Conservation (phyloP, 495 filamentous ascomycete species). For the Trichoderma parareesei region DNA sequence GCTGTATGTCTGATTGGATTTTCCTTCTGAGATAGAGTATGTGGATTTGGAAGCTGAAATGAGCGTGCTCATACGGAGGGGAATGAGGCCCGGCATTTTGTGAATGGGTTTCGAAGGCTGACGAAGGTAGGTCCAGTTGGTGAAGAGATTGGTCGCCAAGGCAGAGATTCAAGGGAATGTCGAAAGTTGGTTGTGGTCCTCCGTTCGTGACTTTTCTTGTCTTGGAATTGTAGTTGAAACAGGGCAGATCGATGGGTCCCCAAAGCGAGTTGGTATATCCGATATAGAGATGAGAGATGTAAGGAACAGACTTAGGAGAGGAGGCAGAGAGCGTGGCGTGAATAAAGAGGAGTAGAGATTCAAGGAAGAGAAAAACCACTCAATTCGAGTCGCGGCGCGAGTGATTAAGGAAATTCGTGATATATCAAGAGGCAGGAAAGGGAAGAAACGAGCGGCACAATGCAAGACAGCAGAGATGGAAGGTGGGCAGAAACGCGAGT, state of each 20-base stretch:
- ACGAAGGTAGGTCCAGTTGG: background rate
- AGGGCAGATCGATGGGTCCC: background rate
- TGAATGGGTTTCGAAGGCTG: background rate
- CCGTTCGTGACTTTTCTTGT: background rate
- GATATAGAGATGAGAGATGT: background rate
- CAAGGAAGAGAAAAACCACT: slow-evolving; percentile 6
- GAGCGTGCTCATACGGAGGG: slow-evolving; percentile 19
- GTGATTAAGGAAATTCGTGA: background rate
- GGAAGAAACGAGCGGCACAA: background rate
- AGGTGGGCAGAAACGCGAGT: background rate
- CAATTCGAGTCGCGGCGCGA: background rate
- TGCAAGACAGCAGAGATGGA: background rate
- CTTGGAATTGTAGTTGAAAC: background rate
- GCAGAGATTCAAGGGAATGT: background rate
- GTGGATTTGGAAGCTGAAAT: background rate
- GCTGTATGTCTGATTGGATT: background rate
- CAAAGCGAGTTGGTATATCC: background rate
- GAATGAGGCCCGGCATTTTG: slow-evolving; percentile 12
- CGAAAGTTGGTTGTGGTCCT: background rate
- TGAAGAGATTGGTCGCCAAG: background rate
- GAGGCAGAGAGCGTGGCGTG: background rate
- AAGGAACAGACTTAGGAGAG: background rate
- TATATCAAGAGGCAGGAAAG: background rate
- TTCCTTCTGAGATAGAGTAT: background rate
- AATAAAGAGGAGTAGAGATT: background rate